Evolutionary conservation across 179 eudicot genomes (phyloP), one percentile per base, ranked within the genome.

Genomic region (Amaranthus tricolor): DNA sequence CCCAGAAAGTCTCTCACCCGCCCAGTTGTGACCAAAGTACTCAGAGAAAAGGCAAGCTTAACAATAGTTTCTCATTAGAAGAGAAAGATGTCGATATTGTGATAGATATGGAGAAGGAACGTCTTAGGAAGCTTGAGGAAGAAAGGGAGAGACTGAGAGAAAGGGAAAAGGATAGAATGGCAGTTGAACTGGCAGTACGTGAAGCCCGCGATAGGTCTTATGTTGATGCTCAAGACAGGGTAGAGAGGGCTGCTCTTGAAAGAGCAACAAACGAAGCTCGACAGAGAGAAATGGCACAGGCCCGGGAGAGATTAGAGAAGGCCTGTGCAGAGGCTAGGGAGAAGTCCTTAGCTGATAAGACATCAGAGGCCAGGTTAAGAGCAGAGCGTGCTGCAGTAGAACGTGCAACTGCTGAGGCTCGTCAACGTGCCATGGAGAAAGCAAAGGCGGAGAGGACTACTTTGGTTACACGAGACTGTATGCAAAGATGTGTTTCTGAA

Each of bases 381-480:
- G 90, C 90, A 61, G 98, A 93, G 78, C 98, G 96, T 59, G 96
- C 93, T 75, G 97, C 97, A 70, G 95, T 90, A 16, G 98, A 90
- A 79, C 84, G 94, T 80, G 98, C 91, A 65, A 86, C 90, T 54
- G 91, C 87, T 49, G 99, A 96, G 84, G 99, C 98, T 81, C 89
- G 96, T 57, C 91, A 91, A 77, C 98, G 95, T 62, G 98, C 97
- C 74, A 78, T 89, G 58, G 97, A 94, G 81, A 94, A 91, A 86
- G 89, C 91, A 72, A 82, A 82, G 85, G 91, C 91, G 21, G 96
- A 88, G 75, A 88, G 91, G 64, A 82, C 82, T 73, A 60, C 80
- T 62, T 71, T 64, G 76, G 94, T 81, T 78, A 83, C 84, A 16
- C 83, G 86, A 11, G 93, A 82, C 45, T 83, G 82, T 52, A 70